Conservation (phyloP, 164 flowering plant species). For the Macadamia tetraphylla region DNA sequence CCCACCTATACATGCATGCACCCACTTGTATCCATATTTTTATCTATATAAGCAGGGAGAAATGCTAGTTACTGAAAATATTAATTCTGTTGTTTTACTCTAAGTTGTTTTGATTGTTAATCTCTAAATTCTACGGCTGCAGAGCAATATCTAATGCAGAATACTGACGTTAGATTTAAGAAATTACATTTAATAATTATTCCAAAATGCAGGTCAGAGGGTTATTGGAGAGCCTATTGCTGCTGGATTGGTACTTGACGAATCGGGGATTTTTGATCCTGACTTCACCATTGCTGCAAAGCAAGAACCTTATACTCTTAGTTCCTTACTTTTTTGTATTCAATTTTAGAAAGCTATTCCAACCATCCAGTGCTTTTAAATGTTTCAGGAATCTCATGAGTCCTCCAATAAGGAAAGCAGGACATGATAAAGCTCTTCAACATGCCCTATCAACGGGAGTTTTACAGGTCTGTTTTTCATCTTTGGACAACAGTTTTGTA, state of each 20-base stretch:
- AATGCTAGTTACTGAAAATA: too few species aligned
- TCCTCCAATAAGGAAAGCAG: constrained; percentile 85
- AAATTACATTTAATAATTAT: not conserved
- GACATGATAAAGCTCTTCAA: constrained; percentile 85
- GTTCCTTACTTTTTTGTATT: not conserved
- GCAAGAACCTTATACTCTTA: constrained; percentile 33
- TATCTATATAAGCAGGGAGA: too few species aligned
- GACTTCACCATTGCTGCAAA: constrained; percentile 84
- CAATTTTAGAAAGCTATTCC: not conserved
- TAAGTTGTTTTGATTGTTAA: too few species aligned
- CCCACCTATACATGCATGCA: too few species aligned
- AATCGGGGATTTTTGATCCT: constrained; percentile 83
- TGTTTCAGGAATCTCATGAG: constrained; percentile 93
- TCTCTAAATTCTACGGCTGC: too few species aligned
- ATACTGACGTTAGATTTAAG: not conserved
- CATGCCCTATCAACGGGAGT: constrained; percentile 80
- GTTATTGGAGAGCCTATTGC: constrained; percentile 92
- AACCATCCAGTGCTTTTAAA: constrained; percentile 4
- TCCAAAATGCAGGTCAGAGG: constrained; percentile 69
- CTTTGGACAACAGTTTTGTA: not conserved
- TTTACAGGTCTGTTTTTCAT: constrained; percentile 57
- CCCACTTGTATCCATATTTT: too few species aligned
- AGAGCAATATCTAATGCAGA: not conserved
- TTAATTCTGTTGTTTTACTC: too few species aligned
- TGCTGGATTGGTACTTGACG: constrained; percentile 79